Evolutionary conservation across 2,329 filamentous ascomycete species (phyloP), one percentile per base, ranked within the genome.

Genomic region (Colletotrichum chrysophilum): DNA sequence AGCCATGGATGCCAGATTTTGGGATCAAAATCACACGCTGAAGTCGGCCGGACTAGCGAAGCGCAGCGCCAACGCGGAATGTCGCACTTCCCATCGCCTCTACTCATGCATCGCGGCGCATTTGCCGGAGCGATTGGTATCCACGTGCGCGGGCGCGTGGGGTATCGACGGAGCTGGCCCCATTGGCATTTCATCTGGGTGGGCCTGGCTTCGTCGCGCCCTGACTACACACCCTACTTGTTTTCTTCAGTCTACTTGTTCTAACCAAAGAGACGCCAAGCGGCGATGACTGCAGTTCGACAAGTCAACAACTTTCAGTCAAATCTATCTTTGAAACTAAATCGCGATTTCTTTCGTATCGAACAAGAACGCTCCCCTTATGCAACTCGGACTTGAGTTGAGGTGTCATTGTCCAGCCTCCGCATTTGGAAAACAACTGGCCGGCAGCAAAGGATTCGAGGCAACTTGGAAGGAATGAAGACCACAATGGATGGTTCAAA

Each of bases 101-200:
- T 28, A 32, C 62, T 38, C 48, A 26, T 52, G 68, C 38, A 62
- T 24, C 32, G 26, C 48, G 43, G 58, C 56, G 64, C 48, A 52
- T 68, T 73, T 52, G 21, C 70, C 64, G 65, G 64, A 65, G 43
- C 58, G 26, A 58, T 12, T 65, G 21, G 43, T 69, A 58, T 48
- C 70, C 73, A 73, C 70, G 70, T 75, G 56, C 56, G 64, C 56
- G 32, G 64, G 48, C 34, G 70, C 62, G 55, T 75, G 69, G 61
- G 55, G 61, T 32, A 26, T 60, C 38, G 24, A 24, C 55, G 61
- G 55, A 66, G 55, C 61, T 66, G 52, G 18, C 36, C 28, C 62
- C 62, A 48, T 71, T 66, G 32, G 62, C 62, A 75, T 32, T 75
- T 67, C 72, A 67, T 30, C 72, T 62, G 69, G 62, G 72, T 75